Evolutionary conservation across 2,329 filamentous ascomycete genomes (phyloP).

Genomic region (Emmonsia crescens): DNA sequence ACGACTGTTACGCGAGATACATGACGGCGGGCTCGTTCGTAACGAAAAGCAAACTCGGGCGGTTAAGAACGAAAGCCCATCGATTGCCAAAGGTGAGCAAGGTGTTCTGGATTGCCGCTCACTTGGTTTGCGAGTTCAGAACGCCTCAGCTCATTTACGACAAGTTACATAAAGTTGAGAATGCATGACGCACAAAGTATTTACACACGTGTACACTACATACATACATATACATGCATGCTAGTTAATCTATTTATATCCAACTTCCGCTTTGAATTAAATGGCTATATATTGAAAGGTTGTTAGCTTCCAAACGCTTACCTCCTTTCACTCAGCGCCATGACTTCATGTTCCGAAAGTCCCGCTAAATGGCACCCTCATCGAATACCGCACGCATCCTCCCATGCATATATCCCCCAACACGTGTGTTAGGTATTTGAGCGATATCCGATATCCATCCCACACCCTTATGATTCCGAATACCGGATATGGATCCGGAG

Average conservation of each 20-base stretch:
- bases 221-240: no score
- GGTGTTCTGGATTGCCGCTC: no score
- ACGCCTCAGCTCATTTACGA: neutral
- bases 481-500: neutral
- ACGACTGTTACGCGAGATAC: neutral
- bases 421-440: neutral
- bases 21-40: neutral
- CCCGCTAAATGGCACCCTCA: neutral
- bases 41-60: neutral
- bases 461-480: neutral
- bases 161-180: neutral
- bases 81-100: neutral
- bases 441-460: neutral
- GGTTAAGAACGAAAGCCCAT: neutral
- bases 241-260: neutral
- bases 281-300: neutral
- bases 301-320: neutral
- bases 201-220: neutral
- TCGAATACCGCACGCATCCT: neutral
- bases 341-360: neutral
- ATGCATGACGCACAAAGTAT: neutral
- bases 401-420: neutral
- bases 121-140: neutral
- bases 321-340: neutral
- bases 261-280: neutral